Base-by-base conservation (phyloP, 306 rosid genomes). In the Ormosia semicastrata region DNA sequence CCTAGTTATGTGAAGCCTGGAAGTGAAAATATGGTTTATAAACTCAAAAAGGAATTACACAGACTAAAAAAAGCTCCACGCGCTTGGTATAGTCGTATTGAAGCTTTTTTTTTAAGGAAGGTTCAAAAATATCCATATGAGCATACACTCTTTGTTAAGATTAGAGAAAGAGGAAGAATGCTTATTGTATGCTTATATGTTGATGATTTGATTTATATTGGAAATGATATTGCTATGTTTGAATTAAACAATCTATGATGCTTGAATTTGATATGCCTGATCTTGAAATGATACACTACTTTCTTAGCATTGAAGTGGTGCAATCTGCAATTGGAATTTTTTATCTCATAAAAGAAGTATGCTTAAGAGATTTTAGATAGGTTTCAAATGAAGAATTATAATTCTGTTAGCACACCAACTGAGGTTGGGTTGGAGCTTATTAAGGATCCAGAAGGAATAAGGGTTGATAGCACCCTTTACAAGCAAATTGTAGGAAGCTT, bases 331-430 rank as follows among this genome's bases (percentile, higher is more conserved):
- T 0, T 58, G 78, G 67, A 4, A 57, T 73, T 9, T 24, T 73
- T 58, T n/a, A 24, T 73, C 10, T 57, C 67, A 2, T 54, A 73
- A 39, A 73, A 41, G 49, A 44, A 7, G 11, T 44, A 44, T 7
- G 49, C 8, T 2, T 2, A 7, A 44, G 49, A 44, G 8, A 11
- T 70, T 29, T 12, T 70, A 6, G 73, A 62, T 9, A 24, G 71
- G 17, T 80, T 73, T 81, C 3, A 37, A 17, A 81, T 71, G 79
- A 34, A 47, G 1, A 8, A 72, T 34, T 71, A 66, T 5, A 81
- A 72, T 43, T 15, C 62, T 37, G 3, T 43, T 2, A 13, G 70
- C 18, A 72, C 54, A 1, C 62, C 60, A 30, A 24, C 3, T 0
- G 62, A 37, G 15, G 8, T 15, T 0, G 57, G 63, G 7, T 8